Conservation (phyloP, 345 rosid species). For the Populus davidiana region DNA sequence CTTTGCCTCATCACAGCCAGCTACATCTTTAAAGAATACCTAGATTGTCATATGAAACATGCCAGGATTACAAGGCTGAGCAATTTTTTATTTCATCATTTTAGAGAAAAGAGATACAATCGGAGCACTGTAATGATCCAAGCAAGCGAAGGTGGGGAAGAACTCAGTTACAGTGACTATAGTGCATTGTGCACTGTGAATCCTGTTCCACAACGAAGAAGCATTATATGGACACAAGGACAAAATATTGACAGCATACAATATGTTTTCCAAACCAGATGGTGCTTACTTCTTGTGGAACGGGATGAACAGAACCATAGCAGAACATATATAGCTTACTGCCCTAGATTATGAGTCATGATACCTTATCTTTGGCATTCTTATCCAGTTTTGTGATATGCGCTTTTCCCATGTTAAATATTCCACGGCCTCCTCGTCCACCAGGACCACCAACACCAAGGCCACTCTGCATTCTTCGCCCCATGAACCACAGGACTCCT, state of each 20-base stretch:
- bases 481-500: slow-evolving; percentile 63
- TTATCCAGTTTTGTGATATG: slow-evolving; percentile 81
- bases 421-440: slow-evolving; percentile 79
- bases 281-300: background rate
- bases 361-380: slow-evolving; percentile 87
- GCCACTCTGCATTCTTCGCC: slow-evolving; percentile 81
- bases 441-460: slow-evolving; percentile 84
- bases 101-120: background rate
- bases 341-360: background rate
- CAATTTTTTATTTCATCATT: background rate
- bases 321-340: background rate
- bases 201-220: background rate
- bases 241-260: background rate
- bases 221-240: background rate
- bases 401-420: slow-evolving; percentile 92
- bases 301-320: background rate
- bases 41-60: slow-evolving; percentile 24
- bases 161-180: background rate
- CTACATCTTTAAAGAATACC: slow-evolving; percentile 91
- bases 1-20: slow-evolving; percentile 98
- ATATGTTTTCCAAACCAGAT: too few relatives aligned
- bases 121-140: background rate
- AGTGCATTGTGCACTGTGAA: background rate
- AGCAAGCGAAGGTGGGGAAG: background rate
- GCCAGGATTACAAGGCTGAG: background rate